These are phyloP conservation scores for Acorus calamus DNA, from an alignment of 106 monocot species.

Conservation along the genomic window DNA sequence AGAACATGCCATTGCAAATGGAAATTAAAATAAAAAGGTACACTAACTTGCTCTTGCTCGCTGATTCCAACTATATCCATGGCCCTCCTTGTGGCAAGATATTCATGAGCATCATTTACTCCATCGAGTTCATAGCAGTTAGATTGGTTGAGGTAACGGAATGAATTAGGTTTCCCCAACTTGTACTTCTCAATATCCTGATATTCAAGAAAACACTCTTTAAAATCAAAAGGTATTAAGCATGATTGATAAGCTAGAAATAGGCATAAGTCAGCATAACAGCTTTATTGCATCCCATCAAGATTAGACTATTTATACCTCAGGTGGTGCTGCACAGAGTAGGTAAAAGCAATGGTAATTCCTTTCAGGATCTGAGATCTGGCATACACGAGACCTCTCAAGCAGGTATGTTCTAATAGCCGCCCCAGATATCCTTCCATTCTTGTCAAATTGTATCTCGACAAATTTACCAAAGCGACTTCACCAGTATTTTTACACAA, in stretches of 20 bases:
- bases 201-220: background rate
- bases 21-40: background rate
- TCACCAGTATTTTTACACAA: constrained; percentile 3
- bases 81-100: constrained; percentile 55
- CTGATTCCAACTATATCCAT: constrained; percentile 71
- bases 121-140: constrained; percentile 46
- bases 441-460: constrained; percentile 65
- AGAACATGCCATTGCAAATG: too few relatives aligned
- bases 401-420: constrained; percentile 59
- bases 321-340: constrained; percentile 45
- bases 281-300: too few relatives aligned
- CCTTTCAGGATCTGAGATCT: constrained; percentile 71
- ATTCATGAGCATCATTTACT: constrained; percentile 52
- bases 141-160: constrained; percentile 64
- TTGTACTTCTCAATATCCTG: constrained; percentile 50
- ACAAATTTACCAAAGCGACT: constrained; percentile 89
- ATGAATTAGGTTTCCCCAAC: constrained; percentile 31
- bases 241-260: background rate
- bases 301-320: constrained; percentile 16
- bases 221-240: too few relatives aligned
- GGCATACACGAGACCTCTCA: constrained; percentile 56
- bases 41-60: constrained; percentile 37
- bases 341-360: constrained; percentile 65
- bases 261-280: background rate
- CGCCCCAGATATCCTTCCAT: constrained; percentile 53